Percentiles rank a stretch among this genome's conserved stretches.
Evolutionary conservation across 2,329 filamentous ascomycete species (phyloP).

Genomic region (Fusarium sp.): DNA sequence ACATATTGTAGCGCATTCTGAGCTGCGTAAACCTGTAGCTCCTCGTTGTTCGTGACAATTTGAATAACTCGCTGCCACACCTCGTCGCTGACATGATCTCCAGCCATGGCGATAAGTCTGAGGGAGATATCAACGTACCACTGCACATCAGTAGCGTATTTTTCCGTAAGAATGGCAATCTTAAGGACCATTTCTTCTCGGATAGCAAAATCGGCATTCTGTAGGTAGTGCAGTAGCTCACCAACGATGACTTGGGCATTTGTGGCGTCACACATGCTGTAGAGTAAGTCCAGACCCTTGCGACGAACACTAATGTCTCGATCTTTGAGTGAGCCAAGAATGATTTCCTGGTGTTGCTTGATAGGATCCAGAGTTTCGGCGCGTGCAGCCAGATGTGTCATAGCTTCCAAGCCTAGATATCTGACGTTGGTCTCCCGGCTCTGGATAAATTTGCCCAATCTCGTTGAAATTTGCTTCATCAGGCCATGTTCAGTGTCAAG

Average conservation of each 20-base stretch:
- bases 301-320: conserved; percentile 96
- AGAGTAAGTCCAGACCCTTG: conserved; percentile 93
- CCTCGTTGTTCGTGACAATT: conserved; percentile 99
- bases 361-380: conserved; percentile 96
- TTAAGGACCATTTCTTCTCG: conserved; percentile 99
- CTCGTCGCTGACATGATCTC: conserved; percentile 98
- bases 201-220: conserved; percentile 97
- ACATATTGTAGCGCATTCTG: conserved; percentile 93
- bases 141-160: conserved; percentile 97
- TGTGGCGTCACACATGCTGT: conserved; percentile 99
- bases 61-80: conserved; percentile 99
- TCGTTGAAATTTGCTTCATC: conserved; percentile 94
- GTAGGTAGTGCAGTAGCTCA: conserved; percentile 92
- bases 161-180: conserved; percentile 97
- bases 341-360: conserved; percentile 97
- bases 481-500: conserved; percentile 92
- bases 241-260: conserved; percentile 94
- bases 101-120: conserved; percentile 92
- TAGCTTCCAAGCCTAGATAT: conserved; percentile 94
- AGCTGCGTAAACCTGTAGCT: conserved; percentile 94
- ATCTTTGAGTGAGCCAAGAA: conserved; percentile 92
- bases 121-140: conserved; percentile 99
- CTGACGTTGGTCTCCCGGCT: conserved; percentile 97
- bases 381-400: conserved; percentile 95
- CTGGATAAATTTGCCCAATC: conserved; percentile 94